A percentile compares a stretch with the other conserved stretches of the same genome.
Evolutionary conservation across 2,329 filamentous ascomycete genomes (phyloP).

Genomic region (Metarhizium brunneum): DNA sequence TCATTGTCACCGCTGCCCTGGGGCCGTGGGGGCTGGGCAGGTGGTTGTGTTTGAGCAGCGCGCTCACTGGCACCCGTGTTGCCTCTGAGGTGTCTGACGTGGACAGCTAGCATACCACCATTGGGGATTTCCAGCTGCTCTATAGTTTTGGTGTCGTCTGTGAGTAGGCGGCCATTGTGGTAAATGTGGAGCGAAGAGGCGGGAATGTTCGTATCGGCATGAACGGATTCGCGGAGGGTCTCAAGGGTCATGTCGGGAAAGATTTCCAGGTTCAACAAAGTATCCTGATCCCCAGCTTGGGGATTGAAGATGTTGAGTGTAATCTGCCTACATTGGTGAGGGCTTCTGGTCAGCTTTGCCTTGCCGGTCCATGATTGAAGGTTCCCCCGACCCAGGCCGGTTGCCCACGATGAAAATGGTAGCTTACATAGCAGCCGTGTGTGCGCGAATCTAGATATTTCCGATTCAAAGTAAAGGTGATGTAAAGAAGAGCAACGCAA

Average conservation of each 20-base stretch:
- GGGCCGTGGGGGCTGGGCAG: constrained; percentile 21
- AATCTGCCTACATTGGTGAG: constrained; percentile 56
- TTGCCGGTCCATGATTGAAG: background rate
- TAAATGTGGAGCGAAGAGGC: constrained; percentile 73
- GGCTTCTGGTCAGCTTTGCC: constrained; percentile 1
- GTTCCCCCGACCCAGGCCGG: background rate
- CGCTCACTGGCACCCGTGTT: constrained; percentile 20
- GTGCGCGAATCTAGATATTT: background rate
- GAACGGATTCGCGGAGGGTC: constrained; percentile 79
- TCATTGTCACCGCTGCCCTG: constrained; percentile 41
- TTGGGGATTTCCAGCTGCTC: constrained; percentile 72
- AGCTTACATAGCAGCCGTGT: background rate
- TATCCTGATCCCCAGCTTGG: constrained; percentile 56
- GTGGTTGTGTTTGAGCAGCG: constrained; percentile 17
- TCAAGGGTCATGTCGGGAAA: constrained; percentile 74
- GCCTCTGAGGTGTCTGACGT: constrained; percentile 56
- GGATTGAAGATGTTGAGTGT: constrained; percentile 77
- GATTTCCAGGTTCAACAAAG: constrained; percentile 74
- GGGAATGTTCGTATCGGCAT: constrained; percentile 71
- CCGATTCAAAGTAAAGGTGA: background rate
- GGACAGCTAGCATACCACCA: constrained; percentile 86
- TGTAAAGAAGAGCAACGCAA: background rate
- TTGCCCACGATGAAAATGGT: background rate
- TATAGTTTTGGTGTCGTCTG: constrained; percentile 70
- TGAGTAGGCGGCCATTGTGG: constrained; percentile 77